Conservation (phyloP, 208 protist species). For the Zelonia costaricensis region DNA sequence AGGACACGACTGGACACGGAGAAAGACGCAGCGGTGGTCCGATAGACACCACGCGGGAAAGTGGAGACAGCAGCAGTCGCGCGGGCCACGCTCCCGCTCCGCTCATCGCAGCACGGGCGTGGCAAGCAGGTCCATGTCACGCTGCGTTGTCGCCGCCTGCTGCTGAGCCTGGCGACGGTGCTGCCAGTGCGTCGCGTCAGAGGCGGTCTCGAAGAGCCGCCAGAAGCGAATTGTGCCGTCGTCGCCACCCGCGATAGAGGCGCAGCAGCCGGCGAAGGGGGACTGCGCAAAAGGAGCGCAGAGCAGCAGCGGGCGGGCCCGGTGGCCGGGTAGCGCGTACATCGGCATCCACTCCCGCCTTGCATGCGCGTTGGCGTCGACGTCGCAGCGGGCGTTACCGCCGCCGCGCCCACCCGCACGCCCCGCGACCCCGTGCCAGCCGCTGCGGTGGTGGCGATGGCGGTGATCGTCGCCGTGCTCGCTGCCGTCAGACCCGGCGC, state of each 20-base stretch:
- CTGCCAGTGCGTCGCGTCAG: slow-evolving; percentile 36
- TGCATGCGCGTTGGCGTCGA: background rate
- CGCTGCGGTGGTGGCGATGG: background rate
- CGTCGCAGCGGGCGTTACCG: background rate
- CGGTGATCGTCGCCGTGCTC: background rate
- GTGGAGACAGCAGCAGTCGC: too few relatives aligned
- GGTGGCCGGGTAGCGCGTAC: slow-evolving; percentile 69
- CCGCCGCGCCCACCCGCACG: background rate
- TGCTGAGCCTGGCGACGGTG: slow-evolving; percentile 36
- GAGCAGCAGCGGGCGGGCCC: slow-evolving; percentile 64
- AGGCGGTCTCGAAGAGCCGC: slow-evolving; percentile 54
- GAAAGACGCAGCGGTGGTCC: background rate
- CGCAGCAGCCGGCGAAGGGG: slow-evolving; percentile 45
- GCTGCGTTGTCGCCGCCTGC: slow-evolving; percentile 33
- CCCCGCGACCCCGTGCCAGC: background rate
- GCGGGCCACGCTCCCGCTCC: too few relatives aligned
- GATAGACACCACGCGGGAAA: too few relatives aligned
- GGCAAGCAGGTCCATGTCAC: slow-evolving; percentile 40
- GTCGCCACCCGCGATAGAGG: slow-evolving; percentile 62
- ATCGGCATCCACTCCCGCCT: slow-evolving; percentile 27
- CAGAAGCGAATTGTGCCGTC: slow-evolving; percentile 84
- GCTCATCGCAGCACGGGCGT: slow-evolving; percentile 34
- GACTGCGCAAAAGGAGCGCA: slow-evolving; percentile 54
- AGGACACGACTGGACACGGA: too few relatives aligned
- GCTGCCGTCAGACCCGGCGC: too few relatives aligned